Percentiles rank a stretch among this genome's conserved stretches.
These are phyloP conservation scores for Macrolepiota dolichaula DNA, from an alignment of 768 basidiomycete genomes.

Conservation along the genomic window DNA sequence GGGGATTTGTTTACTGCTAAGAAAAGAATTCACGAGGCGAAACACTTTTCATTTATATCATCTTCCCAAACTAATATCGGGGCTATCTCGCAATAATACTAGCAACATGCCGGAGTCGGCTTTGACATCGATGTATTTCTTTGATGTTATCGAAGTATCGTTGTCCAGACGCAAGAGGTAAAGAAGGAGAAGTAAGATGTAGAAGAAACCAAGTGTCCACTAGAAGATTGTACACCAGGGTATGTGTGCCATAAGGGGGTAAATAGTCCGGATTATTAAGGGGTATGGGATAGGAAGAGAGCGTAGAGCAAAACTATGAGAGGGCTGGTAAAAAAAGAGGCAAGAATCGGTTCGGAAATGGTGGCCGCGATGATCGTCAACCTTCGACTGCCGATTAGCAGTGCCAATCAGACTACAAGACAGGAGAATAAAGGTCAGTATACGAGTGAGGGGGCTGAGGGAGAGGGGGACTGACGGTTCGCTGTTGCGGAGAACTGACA, in stretches of 20 bases:
- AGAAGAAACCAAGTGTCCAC: not conserved
- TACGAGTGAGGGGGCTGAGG: not conserved
- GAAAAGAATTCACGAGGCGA: not conserved
- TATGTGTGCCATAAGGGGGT: not conserved
- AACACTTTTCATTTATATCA: not conserved
- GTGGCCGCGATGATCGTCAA: too few species aligned
- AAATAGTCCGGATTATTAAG: not conserved
- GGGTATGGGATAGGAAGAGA: not conserved
- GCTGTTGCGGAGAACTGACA: conserved; percentile 19
- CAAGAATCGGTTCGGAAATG: too few species aligned
- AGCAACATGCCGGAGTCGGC: not conserved
- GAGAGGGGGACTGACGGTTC: conserved; percentile 20
- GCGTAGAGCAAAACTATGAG: not conserved
- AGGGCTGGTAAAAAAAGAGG: too few species aligned
- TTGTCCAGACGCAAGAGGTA: too few species aligned
- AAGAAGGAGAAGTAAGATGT: too few species aligned
- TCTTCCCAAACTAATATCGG: not conserved
- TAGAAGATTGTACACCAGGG: not conserved
- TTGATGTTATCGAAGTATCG: not conserved
- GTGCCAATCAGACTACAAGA: conserved; percentile 20
- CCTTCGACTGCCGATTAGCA: conserved; percentile 15
- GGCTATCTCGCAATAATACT: not conserved
- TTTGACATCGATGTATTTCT: not conserved
- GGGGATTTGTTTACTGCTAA: too few species aligned
- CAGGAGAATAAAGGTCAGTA: not conserved